These are phyloP conservation scores for Cyathus striatus DNA, from an alignment of 768 basidiomycete genomes.

Conservation along the genomic window DNA sequence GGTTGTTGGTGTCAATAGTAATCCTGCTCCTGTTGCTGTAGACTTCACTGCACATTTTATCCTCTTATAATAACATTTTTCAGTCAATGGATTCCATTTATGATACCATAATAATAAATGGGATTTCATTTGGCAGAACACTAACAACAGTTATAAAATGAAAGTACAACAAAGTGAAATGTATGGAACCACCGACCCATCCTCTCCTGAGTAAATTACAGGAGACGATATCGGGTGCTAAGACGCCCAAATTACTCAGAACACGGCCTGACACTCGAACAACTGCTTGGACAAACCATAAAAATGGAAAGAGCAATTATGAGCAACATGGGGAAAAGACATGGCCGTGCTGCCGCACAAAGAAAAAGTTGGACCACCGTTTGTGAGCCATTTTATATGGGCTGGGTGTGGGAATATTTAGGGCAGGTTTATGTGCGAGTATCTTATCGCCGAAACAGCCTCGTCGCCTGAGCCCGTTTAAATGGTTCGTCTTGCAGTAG, in stretches of 20 bases:
- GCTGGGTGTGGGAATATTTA: conserved; percentile 29
- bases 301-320: conserved; percentile 47
- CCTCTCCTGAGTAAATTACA: conserved; percentile 35
- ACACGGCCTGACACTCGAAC: conserved; percentile 91
- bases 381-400: conserved; percentile 11
- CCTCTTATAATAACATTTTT: no score
- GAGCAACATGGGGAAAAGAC: conserved; percentile 88
- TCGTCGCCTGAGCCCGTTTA: no score
- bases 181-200: conserved; percentile 78
- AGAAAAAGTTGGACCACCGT: conserved; percentile 25
- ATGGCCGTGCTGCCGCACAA: conserved; percentile 84
- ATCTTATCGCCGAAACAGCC: no score
- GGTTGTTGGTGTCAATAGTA: no score
- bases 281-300: conserved; percentile 47
- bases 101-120: no score
- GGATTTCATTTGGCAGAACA: no score
- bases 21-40: no score
- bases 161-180: conserved; percentile 13
- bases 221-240: conserved; percentile 68
- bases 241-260: conserved; percentile 74
- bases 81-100: no score
- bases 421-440: conserved; percentile 28
- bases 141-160: no score
- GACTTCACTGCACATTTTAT: no score
- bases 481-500: not conserved